A percentile compares a stretch with the other conserved stretches of the same genome.
Evolutionary conservation across 208 protist species (phyloP).

Genomic region (Trypanosoma congolense): DNA sequence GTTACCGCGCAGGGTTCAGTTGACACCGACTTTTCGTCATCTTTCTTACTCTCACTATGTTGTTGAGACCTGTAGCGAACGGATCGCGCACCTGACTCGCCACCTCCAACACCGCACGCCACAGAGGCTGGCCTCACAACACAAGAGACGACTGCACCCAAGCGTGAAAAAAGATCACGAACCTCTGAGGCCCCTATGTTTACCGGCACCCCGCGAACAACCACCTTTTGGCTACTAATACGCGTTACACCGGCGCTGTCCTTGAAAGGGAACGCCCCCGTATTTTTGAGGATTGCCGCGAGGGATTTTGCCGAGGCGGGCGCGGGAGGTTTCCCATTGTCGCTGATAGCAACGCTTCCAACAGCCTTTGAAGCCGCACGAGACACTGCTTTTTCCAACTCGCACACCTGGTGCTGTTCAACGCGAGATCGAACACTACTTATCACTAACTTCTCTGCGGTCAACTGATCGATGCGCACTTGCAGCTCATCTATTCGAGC

Average conservation of each 20-base stretch:
- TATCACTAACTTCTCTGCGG: constrained; percentile 28
- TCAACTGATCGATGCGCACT: constrained; percentile 35
- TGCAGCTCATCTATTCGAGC: constrained; percentile 30
- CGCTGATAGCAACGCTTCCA: constrained; percentile 2
- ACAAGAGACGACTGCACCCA: constrained; percentile 43
- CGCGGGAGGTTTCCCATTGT: neutral
- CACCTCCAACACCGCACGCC: too few species aligned
- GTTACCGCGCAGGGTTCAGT: neutral
- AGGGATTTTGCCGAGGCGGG: constrained; percentile 12
- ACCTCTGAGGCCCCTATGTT: constrained; percentile 60
- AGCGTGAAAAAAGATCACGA: constrained; percentile 44
- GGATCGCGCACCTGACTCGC: neutral
- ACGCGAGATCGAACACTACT: constrained; percentile 19
- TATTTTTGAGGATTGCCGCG: constrained; percentile 14
- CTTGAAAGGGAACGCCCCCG: constrained; percentile 34
- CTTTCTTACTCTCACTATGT: constrained; percentile 1
- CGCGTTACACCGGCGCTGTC: constrained; percentile 44
- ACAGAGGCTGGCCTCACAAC: constrained; percentile 26
- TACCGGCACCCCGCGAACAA: constrained; percentile 50
- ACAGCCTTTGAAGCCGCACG: constrained; percentile 16
- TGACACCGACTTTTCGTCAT: neutral
- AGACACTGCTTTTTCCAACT: constrained; percentile 13
- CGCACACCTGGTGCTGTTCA: neutral
- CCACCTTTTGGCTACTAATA: constrained; percentile 38
- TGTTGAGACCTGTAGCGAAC: constrained; percentile 24